Evolutionary conservation across 306 rosid species (phyloP).

Genomic region (Prunus mongolica): DNA sequence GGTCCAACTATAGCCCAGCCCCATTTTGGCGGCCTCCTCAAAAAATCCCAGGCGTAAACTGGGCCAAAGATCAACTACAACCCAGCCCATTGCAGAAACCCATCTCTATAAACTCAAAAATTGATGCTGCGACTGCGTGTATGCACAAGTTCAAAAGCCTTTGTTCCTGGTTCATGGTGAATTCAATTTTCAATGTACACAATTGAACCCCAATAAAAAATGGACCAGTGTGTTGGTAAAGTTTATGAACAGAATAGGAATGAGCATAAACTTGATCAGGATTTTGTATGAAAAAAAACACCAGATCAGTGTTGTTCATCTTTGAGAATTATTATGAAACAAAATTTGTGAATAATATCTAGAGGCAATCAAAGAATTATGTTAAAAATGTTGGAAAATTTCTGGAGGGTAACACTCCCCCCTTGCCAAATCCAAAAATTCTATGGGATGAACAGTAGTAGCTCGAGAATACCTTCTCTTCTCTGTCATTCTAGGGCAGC

Average conservation of each 20-base stretch:
- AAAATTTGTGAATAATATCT: not conserved
- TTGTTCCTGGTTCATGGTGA: not conserved
- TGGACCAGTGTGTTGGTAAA: too few species aligned
- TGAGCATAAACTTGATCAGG: not conserved
- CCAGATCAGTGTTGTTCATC: not conserved
- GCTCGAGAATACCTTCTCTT: not conserved
- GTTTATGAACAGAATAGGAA: too few species aligned
- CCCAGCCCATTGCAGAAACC: too few species aligned
- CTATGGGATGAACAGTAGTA: not conserved
- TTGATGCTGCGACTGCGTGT: not conserved
- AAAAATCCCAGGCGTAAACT: too few species aligned
- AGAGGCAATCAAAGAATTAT: constrained; percentile 6
- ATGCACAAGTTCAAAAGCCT: not conserved
- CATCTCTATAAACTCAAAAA: too few species aligned
- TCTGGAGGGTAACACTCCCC: not conserved
- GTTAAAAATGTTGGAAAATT: not conserved
- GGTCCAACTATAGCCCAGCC: too few species aligned
- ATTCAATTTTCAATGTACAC: not conserved
- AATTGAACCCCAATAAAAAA: too few species aligned
- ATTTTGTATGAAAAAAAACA: not conserved
- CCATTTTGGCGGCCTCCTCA: too few species aligned
- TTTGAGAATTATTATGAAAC: constrained; percentile 1
- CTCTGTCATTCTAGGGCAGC: constrained; percentile 46
- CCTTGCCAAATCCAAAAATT: constrained; percentile 6
- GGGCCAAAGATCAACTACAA: too few species aligned